Conservation (phyloP, 108 stramenopile genomes). For the Pseudonitzschia multistriata region DNA sequence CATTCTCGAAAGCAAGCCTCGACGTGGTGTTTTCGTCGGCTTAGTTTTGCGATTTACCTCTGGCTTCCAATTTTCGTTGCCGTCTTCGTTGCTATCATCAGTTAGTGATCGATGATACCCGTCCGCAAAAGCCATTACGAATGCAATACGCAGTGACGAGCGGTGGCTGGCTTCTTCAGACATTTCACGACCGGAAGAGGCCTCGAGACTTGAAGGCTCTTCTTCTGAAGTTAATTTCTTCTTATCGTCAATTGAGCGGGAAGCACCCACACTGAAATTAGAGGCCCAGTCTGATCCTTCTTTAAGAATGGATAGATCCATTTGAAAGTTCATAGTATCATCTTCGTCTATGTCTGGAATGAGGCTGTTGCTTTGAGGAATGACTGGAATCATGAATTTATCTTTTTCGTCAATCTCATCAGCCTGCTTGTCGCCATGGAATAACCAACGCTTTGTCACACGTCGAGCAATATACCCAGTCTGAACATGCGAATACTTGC, state of each 20-base stretch:
- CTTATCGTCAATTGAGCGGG: not conserved
- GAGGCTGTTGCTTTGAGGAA: constrained; percentile 3
- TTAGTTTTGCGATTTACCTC: constrained; percentile 17
- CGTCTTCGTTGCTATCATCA: constrained; percentile 19
- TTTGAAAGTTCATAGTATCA: constrained; percentile 73
- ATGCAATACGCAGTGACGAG: constrained; percentile 72
- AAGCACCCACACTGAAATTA: constrained; percentile 14
- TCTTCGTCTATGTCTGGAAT: constrained; percentile 46
- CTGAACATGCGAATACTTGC: constrained; percentile 78
- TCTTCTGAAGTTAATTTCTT: constrained; percentile 45
- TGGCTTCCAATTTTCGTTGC: constrained; percentile 45
- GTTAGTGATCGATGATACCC: constrained; percentile 24
- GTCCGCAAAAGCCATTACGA: constrained; percentile 75
- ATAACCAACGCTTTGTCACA: constrained; percentile 65
- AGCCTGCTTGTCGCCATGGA: constrained; percentile 56
- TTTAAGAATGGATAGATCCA: constrained; percentile 70
- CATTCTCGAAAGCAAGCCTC: constrained; percentile 38
- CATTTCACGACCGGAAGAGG: constrained; percentile 49
- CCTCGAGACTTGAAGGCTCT: constrained; percentile 56
- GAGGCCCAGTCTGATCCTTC: constrained; percentile 44
- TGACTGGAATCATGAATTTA: constrained; percentile 8
- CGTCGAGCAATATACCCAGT: constrained; percentile 39
- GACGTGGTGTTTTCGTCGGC: constrained; percentile 16
- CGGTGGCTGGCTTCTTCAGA: constrained; percentile 49
- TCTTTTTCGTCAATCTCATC: constrained; percentile 9